These are phyloP conservation scores for Trichophyton benhamiae DNA, from an alignment of 2,329 filamentous ascomycete genomes.

Conservation along the genomic window DNA sequence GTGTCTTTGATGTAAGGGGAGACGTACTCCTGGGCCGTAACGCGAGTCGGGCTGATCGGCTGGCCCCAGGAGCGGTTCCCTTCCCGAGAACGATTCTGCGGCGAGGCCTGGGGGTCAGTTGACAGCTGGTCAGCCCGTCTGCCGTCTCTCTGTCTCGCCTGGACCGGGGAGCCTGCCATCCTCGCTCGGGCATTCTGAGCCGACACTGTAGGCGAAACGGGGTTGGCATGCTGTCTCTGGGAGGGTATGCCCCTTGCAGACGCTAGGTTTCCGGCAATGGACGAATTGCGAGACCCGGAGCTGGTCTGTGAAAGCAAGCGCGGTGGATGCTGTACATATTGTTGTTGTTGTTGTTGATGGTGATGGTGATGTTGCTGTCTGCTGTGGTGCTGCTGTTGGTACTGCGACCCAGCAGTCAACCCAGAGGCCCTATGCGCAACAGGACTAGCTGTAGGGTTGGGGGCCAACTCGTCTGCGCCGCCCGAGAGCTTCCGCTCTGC, in stretches of 20 bases:
- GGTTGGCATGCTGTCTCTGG: slow-evolving; percentile 46
- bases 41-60: slow-evolving; percentile 23
- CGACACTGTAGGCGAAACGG: slow-evolving; percentile 59
- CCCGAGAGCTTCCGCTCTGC: slow-evolving; percentile 2
- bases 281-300: slow-evolving; percentile 53
- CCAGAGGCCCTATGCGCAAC: slow-evolving; percentile 9
- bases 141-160: slow-evolving; percentile 18
- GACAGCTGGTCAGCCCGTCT: slow-evolving; percentile 14
- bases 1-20: slow-evolving; percentile 22
- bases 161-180: slow-evolving; percentile 46
- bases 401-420: slow-evolving; percentile 11
- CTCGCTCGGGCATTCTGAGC: slow-evolving; percentile 61
- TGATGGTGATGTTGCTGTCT: slow-evolving; percentile 3
- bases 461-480: slow-evolving; percentile 11
- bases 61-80: slow-evolving; percentile 26
- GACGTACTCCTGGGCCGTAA: slow-evolving; percentile 24
- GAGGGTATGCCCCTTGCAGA: slow-evolving; percentile 66
- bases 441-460: slow-evolving; percentile 9
- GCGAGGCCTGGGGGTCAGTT: neutral
- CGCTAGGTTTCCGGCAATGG: slow-evolving; percentile 78
- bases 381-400: slow-evolving; percentile 5
- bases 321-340: slow-evolving; percentile 23
- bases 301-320: slow-evolving; percentile 31
- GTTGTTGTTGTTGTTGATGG: too few relatives aligned
- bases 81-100: slow-evolving; percentile 11